A percentile compares a stretch with the other conserved stretches of the same genome.
phyloP scores from a whole-genome alignment of 106 monocot genomes.

The Dioscorea alata region DNA sequence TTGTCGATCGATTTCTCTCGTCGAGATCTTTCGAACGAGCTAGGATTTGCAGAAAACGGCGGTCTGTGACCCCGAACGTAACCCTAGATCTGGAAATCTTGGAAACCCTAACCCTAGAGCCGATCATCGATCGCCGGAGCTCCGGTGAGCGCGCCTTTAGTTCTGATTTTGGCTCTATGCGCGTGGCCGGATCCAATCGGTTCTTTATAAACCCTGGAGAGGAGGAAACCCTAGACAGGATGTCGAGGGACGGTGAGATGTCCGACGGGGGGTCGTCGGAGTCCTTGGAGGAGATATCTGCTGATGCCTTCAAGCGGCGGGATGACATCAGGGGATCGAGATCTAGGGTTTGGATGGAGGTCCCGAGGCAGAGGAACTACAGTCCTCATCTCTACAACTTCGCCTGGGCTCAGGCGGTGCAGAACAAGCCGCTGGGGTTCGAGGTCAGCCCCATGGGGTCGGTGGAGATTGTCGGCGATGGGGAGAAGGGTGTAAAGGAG shows the following conservation, averaged over 20 bases:
- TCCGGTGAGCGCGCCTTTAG: not conserved
- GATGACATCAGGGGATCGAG: conserved; percentile 14
- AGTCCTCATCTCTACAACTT: conserved; percentile 54
- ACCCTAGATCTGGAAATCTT: not conserved
- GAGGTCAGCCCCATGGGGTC: conserved; percentile 7
- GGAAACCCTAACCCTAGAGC: not conserved
- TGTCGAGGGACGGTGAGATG: conserved; percentile 22
- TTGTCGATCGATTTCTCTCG: conserved; percentile 3
- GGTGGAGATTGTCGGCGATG: too few species aligned
- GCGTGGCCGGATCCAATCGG: conserved; percentile 11
- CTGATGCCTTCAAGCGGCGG: conserved; percentile 40
- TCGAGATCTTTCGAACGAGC: not conserved
- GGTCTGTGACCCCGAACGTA: not conserved
- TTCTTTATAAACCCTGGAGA: conserved; percentile 11
- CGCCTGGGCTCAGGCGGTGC: conserved; percentile 94
- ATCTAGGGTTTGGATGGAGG: conserved; percentile 65
- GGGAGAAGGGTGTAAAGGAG: not conserved
- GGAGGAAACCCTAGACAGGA: conserved; percentile 11
- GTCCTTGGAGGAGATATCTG: conserved; percentile 52
- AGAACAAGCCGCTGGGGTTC: conserved; percentile 73
- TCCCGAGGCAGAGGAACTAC: conserved; percentile 29
- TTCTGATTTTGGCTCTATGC: conserved; percentile 5
- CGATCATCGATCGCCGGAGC: not conserved
- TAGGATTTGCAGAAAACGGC: not conserved
- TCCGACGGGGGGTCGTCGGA: conserved; percentile 43